phyloP scores from a whole-genome alignment of 805 yeast species.

The Yarrowia sp. region DNA sequence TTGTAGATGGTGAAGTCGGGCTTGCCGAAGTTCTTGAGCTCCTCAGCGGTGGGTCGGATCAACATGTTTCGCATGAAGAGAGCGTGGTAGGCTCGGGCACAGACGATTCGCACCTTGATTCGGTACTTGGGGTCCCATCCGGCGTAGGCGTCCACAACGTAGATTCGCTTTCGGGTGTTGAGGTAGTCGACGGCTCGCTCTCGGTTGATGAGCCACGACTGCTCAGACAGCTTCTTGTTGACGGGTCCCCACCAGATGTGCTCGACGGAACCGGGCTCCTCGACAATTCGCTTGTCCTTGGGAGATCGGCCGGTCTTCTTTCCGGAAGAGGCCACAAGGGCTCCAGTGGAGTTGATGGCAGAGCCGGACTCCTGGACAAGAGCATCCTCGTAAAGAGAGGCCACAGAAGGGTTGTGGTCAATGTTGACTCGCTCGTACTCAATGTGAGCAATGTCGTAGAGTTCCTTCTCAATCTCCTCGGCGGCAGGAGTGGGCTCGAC shows the following conservation, averaged over 20 bases:
- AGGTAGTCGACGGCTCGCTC: slow-evolving; percentile 96
- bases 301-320: slow-evolving; percentile 97
- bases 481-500: slow-evolving; percentile 41
- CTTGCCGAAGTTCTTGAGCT: slow-evolving; percentile 84
- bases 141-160: slow-evolving; percentile 93
- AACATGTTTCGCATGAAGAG: slow-evolving; percentile 97
- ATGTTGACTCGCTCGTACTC: slow-evolving; percentile 43
- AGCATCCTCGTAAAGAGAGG: slow-evolving; percentile 92
- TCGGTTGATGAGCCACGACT: slow-evolving; percentile 92
- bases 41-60: slow-evolving; percentile 90
- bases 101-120: slow-evolving; percentile 89
- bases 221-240: slow-evolving; percentile 88
- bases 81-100: slow-evolving; percentile 99
- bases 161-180: slow-evolving; percentile 91
- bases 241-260: slow-evolving; percentile 99
- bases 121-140: slow-evolving; percentile 99
- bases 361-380: slow-evolving; percentile 79
- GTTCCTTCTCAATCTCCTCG: slow-evolving; percentile 43
- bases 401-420: slow-evolving; percentile 85
- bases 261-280: slow-evolving; percentile 78
- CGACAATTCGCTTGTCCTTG: slow-evolving; percentile 95
- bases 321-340: slow-evolving; percentile 93
- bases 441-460: slow-evolving; percentile 43
- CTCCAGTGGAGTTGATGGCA: slow-evolving; percentile 88
- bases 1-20: slow-evolving; percentile 98